These are phyloP conservation scores for Salix udensis DNA, from an alignment of 345 rosid genomes.

Conservation along the genomic window DNA sequence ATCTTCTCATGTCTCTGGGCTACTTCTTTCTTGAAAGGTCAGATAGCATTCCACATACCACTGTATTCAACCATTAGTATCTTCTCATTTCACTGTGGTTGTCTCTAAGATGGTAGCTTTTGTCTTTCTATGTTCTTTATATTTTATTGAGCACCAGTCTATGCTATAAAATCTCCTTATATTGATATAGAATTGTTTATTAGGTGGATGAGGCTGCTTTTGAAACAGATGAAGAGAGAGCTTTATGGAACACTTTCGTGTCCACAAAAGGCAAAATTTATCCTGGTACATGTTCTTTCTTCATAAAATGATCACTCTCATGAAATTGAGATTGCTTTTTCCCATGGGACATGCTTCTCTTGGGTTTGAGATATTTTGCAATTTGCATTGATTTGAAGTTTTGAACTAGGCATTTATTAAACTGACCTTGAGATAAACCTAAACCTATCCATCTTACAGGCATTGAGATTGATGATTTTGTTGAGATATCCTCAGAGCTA, in stretches of 20 bases:
- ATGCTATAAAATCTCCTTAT: neutral
- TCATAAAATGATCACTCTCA: neutral
- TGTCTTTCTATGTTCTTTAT: neutral
- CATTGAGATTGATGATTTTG: conserved; percentile 65
- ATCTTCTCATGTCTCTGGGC: neutral
- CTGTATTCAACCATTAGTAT: neutral
- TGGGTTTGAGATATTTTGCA: neutral
- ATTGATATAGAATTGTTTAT: neutral
- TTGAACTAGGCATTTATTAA: neutral
- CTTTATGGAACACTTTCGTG: conserved; percentile 57
- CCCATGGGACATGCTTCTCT: neutral
- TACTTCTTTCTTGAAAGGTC: neutral
- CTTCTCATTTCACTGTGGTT: neutral
- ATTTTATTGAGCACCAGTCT: neutral
- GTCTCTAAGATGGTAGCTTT: neutral
- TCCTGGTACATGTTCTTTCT: conserved; percentile 44
- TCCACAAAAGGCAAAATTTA: conserved; percentile 54
- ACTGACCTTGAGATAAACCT: neutral
- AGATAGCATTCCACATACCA: neutral
- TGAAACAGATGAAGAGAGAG: conserved; percentile 73
- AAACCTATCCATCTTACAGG: conserved; percentile 38
- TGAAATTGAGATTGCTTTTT: neutral
- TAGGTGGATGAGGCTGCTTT: conserved; percentile 82
- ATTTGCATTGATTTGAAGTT: neutral
- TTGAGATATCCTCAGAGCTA: conserved; percentile 59